Conservation (phyloP, 192 early-diverging fungal genomes). For the Thoreauomyces humboldtii region DNA sequence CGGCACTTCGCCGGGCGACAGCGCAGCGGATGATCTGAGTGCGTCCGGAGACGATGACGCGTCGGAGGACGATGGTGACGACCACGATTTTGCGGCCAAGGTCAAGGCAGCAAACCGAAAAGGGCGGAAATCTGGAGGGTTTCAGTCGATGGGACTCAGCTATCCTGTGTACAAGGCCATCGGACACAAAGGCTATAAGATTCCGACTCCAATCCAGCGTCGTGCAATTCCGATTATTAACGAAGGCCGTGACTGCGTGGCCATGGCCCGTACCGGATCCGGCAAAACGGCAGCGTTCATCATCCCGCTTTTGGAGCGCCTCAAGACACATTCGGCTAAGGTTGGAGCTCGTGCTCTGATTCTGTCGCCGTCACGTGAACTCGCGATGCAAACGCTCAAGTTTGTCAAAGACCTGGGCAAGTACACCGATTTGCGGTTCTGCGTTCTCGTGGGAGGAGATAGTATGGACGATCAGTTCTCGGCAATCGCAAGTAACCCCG, state of each 20-base stretch:
- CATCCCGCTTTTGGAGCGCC: constrained; percentile 85
- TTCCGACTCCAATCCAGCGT: constrained; percentile 98
- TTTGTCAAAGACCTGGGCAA: constrained; percentile 89
- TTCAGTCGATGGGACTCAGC: constrained; percentile 95
- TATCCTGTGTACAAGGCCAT: constrained; percentile 82
- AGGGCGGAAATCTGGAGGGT: constrained; percentile 94
- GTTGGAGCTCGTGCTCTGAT: constrained; percentile 64
- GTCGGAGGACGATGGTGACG: constrained; percentile 23
- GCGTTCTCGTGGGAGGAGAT: constrained; percentile 93
- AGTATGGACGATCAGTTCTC: constrained; percentile 95
- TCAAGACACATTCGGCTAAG: constrained; percentile 86
- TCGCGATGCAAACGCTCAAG: constrained; percentile 95
- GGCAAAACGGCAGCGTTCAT: constrained; percentile 96
- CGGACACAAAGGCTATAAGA: constrained; percentile 90
- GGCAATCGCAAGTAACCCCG: constrained; percentile 90
- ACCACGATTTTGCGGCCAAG: constrained; percentile 24
- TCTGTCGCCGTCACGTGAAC: constrained; percentile 91
- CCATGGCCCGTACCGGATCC: constrained; percentile 97
- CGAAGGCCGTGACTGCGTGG: constrained; percentile 90
- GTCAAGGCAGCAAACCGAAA: constrained; percentile 76
- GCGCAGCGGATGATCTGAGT: background rate
- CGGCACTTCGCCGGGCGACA: constrained; percentile 5
- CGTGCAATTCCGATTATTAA: constrained; percentile 90
- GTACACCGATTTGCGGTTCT: constrained; percentile 86
- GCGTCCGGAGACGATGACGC: constrained; percentile 17